Evolutionary conservation across 768 basidiomycete genomes (phyloP), one percentile per base, ranked within the genome.

Genomic region (Psilocybe cubensis): DNA sequence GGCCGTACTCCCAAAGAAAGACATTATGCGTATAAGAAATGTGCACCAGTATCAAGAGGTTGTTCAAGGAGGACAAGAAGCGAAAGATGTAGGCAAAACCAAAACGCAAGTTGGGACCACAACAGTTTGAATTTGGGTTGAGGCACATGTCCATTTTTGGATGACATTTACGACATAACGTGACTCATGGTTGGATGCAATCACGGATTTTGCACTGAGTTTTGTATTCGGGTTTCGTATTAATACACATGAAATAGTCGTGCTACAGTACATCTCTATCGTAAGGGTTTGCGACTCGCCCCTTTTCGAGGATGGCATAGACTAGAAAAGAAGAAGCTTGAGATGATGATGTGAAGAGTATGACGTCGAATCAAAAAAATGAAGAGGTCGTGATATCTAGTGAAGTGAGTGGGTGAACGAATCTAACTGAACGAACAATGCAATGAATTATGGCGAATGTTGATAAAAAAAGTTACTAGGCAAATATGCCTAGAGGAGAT

Each of bases 1-100:
- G 18, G 70, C 58, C 11, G 73, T 61, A 55, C 64, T 71, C 23
- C 55, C 46, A 57, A 80, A 81, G 67, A 78, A 79, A 28, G 79
- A 72, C 79, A 81, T 79, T 33, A 63, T 33, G n/a, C 28, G 18
- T 24, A 24, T 38, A 14, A 17, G 25, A 6, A 41, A 14, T 43
- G n/a, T 27, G 2, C 28, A 24, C 20, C 27, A 10, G 33, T 33
- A 31, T 7, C 31, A 14, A 41, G 35, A 27, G 41, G 23, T 35
- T n/a, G 18, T 17, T 14, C 41, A 33, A 12, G 27, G 14, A 12
- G 7, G 18, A 14, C 14, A 31, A 11, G 24, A 21, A 12, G 35
- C 29, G 38, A 43, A 40, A 17, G 38, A 21, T 45, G 21, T 35
- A n/a, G 50, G 42, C 24, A 49, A 50, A 42, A 43, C 23, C 23